Evolutionary conservation across 2,329 filamentous ascomycete genomes (phyloP), one percentile per base, ranked within the genome.

Genomic region (Fusarium veterinarium): DNA sequence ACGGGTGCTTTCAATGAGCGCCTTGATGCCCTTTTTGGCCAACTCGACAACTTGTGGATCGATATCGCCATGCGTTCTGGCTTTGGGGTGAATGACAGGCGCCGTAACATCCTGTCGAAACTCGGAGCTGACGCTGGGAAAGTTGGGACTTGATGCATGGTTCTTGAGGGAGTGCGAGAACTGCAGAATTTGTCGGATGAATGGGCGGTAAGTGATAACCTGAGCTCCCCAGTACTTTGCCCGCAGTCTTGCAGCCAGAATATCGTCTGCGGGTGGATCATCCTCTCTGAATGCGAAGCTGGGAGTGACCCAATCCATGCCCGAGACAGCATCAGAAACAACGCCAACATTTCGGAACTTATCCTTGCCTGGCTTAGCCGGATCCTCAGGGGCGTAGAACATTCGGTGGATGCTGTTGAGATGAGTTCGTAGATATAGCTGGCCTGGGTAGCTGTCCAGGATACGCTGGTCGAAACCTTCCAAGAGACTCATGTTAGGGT

Each of bases 181-280:
- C 72, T 90, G 81, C 74, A 92, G 81, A 48, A 92, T 87, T 67
- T 87, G 84, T 70, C 85, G 83, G 60, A 91, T 80, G 67, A 95
- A 94, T 1, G 93, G 94, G 30, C 95, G 89, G 79, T 96, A 93
- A 30, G 95, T 95, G 78, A 98, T 95, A 69, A 97, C 95, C 72
- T 92, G 89, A 0, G 94, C 95, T 23, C 96, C 96, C 86, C 95
- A 98, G 81, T 95, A 98, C 81, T 99, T 98, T 17, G 93, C 96
- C 44, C 95, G 91, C 69, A 98, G 86, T 25, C 96, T 90, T 35
- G 95, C 95, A 16, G 90, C 86, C 17, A 98, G 90, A 66, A 98
- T 95, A 53, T 97, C 91, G 1, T 79, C 81, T 0, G 94, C 89
- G 1, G 94, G n/a, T n/a, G n/a, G n/a, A n/a, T n/a, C n/a, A n/a